Percentiles rank a stretch among this genome's conserved stretches.
Evolutionary conservation across 1,139 yeast species (phyloP).

Genomic region (Saccharomycopsis phalli): DNA sequence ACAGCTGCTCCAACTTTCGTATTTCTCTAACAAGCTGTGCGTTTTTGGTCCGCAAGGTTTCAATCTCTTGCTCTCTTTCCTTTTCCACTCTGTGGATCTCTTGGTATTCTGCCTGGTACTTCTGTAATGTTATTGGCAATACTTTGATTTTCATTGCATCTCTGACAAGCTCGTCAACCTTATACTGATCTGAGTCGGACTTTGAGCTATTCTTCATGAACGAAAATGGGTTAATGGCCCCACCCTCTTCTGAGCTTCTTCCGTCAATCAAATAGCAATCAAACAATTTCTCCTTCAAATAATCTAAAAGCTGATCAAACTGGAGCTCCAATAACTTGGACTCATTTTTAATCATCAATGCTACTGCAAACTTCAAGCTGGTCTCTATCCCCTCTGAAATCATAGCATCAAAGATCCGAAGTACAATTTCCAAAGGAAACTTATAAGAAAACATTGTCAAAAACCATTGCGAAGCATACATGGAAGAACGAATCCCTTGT

Average conservation of each 20-base stretch:
- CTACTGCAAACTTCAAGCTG: slow-evolving; percentile 69
- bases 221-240: slow-evolving; percentile 12
- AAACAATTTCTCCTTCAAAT: slow-evolving; percentile 71
- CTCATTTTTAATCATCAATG: slow-evolving; percentile 64
- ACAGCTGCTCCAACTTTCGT: slow-evolving; percentile 62
- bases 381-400: slow-evolving; percentile 87
- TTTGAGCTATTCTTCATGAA: slow-evolving; percentile 7
- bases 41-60: slow-evolving; percentile 52
- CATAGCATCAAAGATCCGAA: slow-evolving; percentile 75
- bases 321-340: slow-evolving; percentile 46
- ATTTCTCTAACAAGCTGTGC: slow-evolving; percentile 69
- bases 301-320: slow-evolving; percentile 69
- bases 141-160: slow-evolving; percentile 71
- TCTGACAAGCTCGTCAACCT: slow-evolving; percentile 62
- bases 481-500: slow-evolving; percentile 80
- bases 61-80: slow-evolving; percentile 63
- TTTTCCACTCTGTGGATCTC: slow-evolving; percentile 64
- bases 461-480: slow-evolving; percentile 97
- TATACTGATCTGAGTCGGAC: slow-evolving; percentile 34
- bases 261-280: slow-evolving; percentile 46
- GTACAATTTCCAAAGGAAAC: slow-evolving; percentile 76
- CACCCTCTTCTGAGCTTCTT: slow-evolving; percentile 19
- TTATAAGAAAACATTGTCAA: slow-evolving; percentile 89
- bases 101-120: slow-evolving; percentile 65
- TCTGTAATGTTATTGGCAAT: slow-evolving; percentile 59